These are phyloP conservation scores for Cyphellophora europaea DNA, from an alignment of 2,329 filamentous ascomycete species.

Conservation along the genomic window DNA sequence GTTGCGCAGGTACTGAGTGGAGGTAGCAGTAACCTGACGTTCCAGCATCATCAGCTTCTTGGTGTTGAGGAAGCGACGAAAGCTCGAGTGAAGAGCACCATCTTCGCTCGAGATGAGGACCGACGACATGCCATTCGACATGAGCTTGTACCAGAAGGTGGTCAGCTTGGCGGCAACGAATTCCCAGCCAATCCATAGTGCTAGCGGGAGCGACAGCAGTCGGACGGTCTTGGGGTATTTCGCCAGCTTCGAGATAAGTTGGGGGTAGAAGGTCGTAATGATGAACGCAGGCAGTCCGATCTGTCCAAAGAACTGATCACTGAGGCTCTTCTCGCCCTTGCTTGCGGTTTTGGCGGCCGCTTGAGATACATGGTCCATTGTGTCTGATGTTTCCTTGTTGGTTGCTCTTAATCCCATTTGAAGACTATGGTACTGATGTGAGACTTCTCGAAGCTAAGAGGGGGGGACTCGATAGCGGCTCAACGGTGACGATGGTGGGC, in stretches of 20 bases:
- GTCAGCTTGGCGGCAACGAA: neutral
- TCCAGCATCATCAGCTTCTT: constrained; percentile 1
- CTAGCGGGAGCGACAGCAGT: neutral
- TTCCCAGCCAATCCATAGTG: neutral
- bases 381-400: too few relatives aligned
- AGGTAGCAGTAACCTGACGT: constrained; percentile 1
- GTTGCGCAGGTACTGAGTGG: constrained; percentile 1
- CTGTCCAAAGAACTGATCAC: neutral
- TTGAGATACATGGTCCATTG: too few relatives aligned
- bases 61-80: neutral
- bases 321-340: neutral
- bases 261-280: constrained; percentile 1
- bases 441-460: too few relatives aligned
- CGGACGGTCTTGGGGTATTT: constrained; percentile 1
- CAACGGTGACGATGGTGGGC: too few relatives aligned
- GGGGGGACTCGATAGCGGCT: too few relatives aligned
- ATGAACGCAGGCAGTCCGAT: constrained; percentile 1
- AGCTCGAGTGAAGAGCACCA: neutral
- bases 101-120: neutral
- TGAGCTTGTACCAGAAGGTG: neutral
- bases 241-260: neutral
- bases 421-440: too few relatives aligned
- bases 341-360: neutral
- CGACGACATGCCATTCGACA: constrained; percentile 1
- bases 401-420: too few relatives aligned